A percentile compares a stretch with the other conserved stretches of the same genome.
Evolutionary conservation across 805 yeast species (phyloP).

Genomic region (Yarrowia bubula): DNA sequence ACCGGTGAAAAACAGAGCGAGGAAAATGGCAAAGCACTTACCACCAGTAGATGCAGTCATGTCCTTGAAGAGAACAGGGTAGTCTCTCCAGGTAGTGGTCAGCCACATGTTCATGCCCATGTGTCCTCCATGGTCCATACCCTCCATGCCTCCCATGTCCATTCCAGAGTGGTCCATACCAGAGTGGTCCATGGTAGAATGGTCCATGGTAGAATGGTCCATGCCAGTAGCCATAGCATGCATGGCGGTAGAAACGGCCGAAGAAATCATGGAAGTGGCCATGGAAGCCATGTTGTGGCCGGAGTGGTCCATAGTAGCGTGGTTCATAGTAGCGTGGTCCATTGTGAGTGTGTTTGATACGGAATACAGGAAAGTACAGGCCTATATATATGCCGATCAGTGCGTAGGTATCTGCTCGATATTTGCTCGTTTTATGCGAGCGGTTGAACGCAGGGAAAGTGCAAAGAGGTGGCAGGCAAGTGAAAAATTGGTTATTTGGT

Average conservation of each 20-base stretch:
- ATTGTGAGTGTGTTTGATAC: not conserved
- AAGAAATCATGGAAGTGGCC: not conserved
- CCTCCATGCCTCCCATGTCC: slow-evolving; percentile 21
- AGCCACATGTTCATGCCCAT: slow-evolving; percentile 27
- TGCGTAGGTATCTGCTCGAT: slow-evolving; percentile 3
- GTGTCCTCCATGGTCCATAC: slow-evolving; percentile 19
- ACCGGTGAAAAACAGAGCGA: slow-evolving; percentile 21
- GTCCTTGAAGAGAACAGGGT: slow-evolving; percentile 20
- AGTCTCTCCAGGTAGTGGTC: slow-evolving; percentile 11
- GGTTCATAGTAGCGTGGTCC: slow-evolving; percentile 18
- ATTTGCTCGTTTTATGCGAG: slow-evolving; percentile 22
- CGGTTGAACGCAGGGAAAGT: too few species aligned
- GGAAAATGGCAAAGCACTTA: slow-evolving; percentile 20
- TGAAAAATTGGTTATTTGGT: too few species aligned
- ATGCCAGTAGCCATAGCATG: slow-evolving; percentile 2
- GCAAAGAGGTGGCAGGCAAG: too few species aligned
- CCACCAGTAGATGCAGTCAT: slow-evolving; percentile 23
- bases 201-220: slow-evolving; percentile 21
- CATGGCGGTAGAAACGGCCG: slow-evolving; percentile 7
- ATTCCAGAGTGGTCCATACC: slow-evolving; percentile 32
- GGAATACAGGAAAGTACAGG: too few species aligned
- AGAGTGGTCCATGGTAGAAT: slow-evolving; percentile 29
- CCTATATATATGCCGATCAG: not conserved
- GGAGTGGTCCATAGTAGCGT: slow-evolving; percentile 16
- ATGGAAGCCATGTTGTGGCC: slow-evolving; percentile 17